phyloP scores from a whole-genome alignment of 495 filamentous ascomycete genomes.

The Penicillium riverlandense region DNA sequence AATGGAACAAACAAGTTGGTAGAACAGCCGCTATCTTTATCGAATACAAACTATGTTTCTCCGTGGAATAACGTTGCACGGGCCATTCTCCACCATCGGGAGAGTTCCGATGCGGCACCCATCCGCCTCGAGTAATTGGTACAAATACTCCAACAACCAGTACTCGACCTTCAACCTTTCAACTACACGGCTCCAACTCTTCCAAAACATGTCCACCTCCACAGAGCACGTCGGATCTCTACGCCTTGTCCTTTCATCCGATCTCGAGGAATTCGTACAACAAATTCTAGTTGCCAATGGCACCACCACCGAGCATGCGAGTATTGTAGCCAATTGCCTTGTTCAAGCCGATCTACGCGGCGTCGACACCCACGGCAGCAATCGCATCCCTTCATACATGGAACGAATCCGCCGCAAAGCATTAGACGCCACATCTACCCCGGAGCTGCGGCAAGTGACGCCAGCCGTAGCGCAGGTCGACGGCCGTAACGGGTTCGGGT shows the following conservation, averaged over 20 bases:
- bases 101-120: too few species aligned
- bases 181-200: too few species aligned
- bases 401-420: constrained; percentile 59
- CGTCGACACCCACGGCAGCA: constrained; percentile 71
- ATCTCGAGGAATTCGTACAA: constrained; percentile 32
- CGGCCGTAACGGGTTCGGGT: constrained; percentile 69
- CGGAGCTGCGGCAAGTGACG: constrained; percentile 51
- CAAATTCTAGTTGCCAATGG: constrained; percentile 50
- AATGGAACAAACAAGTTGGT: too few species aligned
- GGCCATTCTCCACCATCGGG: too few species aligned
- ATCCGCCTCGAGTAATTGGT: too few species aligned
- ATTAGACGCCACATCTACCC: constrained; percentile 49
- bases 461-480: constrained; percentile 62
- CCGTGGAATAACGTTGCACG: too few species aligned
- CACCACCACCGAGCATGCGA: constrained; percentile 47
- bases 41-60: too few species aligned
- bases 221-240: neutral
- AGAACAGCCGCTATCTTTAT: too few species aligned
- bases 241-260: constrained; percentile 16
- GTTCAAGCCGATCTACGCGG: constrained; percentile 69
- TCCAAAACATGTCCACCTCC: too few species aligned
- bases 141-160: too few species aligned
- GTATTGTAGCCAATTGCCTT: constrained; percentile 53
- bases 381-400: constrained; percentile 71
- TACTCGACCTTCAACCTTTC: too few species aligned